These are phyloP conservation scores for Solanum gracilifrons DNA, from an alignment of 257 asterid genomes.

Conservation along the genomic window DNA sequence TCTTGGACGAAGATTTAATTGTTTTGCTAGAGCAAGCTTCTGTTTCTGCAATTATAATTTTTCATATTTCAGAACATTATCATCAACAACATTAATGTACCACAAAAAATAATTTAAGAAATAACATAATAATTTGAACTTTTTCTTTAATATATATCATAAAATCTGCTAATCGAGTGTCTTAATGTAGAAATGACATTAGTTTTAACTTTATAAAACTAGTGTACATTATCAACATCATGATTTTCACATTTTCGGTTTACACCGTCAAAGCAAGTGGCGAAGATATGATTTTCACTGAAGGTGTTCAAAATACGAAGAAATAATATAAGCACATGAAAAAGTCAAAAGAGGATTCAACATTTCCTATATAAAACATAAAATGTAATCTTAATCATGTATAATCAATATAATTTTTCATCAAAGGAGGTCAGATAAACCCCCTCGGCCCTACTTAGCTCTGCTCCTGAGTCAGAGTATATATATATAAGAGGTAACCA, in stretches of 20 bases:
- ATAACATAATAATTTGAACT: background rate
- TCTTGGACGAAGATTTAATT: constrained; percentile 79
- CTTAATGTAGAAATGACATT: background rate
- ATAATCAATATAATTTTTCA: no score
- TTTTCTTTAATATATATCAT: no score
- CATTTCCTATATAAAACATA: no score
- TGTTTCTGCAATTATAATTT: constrained; percentile 46
- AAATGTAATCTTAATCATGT: no score
- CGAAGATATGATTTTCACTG: background rate
- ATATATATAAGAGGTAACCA: no score
- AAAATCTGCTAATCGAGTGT: background rate
- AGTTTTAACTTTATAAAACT: no score
- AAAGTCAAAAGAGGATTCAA: background rate
- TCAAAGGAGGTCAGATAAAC: no score
- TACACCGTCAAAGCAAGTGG: background rate
- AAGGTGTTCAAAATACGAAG: background rate
- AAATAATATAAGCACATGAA: background rate
- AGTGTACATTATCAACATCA: no score
- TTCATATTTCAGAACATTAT: background rate
- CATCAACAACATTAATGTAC: background rate
- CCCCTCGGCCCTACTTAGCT: background rate
- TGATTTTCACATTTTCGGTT: no score
- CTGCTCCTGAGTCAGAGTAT: background rate
- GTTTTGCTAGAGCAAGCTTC: constrained; percentile 67
- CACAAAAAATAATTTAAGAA: background rate